phyloP scores from a whole-genome alignment of 164 flowering plant genomes.

The Echeveria elegans region DNA sequence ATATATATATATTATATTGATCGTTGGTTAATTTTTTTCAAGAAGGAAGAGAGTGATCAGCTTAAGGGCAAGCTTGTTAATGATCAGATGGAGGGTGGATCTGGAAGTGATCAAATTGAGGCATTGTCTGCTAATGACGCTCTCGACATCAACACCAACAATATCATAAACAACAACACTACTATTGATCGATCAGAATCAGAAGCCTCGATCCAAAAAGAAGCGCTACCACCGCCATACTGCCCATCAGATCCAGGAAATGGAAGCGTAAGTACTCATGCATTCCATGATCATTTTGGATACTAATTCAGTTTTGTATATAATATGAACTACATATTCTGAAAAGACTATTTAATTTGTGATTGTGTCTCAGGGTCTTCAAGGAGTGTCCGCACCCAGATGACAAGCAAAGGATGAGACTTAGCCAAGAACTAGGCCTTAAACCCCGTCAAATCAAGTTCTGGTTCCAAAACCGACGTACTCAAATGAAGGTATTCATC shows the following conservation, averaged over 20 bases:
- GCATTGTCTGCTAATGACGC: constrained; percentile 52
- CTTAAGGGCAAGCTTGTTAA: not conserved
- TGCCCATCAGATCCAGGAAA: constrained; percentile 85
- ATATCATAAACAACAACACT: constrained; percentile 1
- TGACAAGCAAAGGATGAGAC: constrained; percentile 76
- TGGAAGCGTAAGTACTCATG: constrained; percentile 62
- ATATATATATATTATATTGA: not conserved
- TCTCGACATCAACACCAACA: constrained; percentile 23
- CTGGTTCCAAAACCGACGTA: constrained; percentile 95
- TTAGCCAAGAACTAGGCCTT: constrained; percentile 82
- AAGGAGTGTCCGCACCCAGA: constrained; percentile 94
- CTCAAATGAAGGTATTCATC: constrained; percentile 79
- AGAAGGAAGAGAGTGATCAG: constrained; percentile 8
- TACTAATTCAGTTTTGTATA: too few relatives aligned
- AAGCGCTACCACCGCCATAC: constrained; percentile 94
- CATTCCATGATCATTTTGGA: too few relatives aligned
- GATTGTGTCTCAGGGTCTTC: constrained; percentile 42
- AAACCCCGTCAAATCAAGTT: constrained; percentile 95
- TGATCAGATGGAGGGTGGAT: constrained; percentile 31
- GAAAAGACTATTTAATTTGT: too few relatives aligned
- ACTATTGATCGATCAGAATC: constrained; percentile 22
- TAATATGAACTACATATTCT: not conserved
- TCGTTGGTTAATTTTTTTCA: not conserved
- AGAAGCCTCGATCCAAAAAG: constrained; percentile 38
- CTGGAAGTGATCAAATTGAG: constrained; percentile 72